Conservation (phyloP, 129 eudicot species). For the Glebionis coronaria region DNA sequence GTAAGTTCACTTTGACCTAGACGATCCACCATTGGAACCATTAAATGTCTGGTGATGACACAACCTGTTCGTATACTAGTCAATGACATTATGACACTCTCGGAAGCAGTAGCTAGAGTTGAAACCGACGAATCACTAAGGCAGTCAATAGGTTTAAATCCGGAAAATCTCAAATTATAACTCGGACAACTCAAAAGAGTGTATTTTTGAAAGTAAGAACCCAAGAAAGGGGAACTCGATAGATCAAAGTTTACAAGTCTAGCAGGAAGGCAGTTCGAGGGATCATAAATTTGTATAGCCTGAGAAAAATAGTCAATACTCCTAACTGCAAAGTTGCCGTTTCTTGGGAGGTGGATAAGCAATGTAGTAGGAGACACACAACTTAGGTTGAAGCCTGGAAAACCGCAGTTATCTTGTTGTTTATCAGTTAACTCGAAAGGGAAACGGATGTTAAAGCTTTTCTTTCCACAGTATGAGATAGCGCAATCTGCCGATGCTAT, state of each 20-base stretch:
- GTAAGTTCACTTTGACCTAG: constrained; percentile 23
- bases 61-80: constrained; percentile 25
- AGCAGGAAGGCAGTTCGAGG: constrained; percentile 40
- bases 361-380: constrained; percentile 28
- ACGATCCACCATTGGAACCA: constrained; percentile 34
- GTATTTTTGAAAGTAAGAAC: constrained; percentile 27
- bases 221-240: constrained; percentile 42
- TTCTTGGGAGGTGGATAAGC: constrained; percentile 31
- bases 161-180: neutral
- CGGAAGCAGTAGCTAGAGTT: too few relatives aligned
- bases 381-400: constrained; percentile 42
- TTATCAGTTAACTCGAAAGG: constrained; percentile 39
- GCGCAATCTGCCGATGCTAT: constrained; percentile 35
- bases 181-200: constrained; percentile 54
- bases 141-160: constrained; percentile 7
- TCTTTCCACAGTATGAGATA: constrained; percentile 28
- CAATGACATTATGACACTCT: constrained; percentile 16
- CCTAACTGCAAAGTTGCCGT: constrained; percentile 47
- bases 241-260: constrained; percentile 38
- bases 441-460: constrained; percentile 30
- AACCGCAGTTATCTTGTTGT: constrained; percentile 37
- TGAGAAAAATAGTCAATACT: constrained; percentile 42
- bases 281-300: constrained; percentile 48
- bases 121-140: too few relatives aligned
- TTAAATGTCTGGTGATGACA: constrained; percentile 5